These are phyloP conservation scores for Suillus decipiens DNA, from an alignment of 768 basidiomycete species.

Conservation along the genomic window DNA sequence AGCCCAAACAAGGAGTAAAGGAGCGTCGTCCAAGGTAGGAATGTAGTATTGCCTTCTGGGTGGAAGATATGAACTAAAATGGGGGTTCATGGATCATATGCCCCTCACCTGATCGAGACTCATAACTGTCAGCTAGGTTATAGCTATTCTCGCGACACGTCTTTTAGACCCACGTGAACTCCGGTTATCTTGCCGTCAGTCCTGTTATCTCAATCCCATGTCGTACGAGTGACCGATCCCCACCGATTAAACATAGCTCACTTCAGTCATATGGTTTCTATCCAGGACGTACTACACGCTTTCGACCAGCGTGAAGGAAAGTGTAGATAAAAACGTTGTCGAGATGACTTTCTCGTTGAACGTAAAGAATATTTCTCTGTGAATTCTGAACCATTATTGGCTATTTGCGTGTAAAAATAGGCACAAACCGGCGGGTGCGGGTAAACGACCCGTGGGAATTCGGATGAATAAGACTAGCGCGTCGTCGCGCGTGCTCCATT, in stretches of 20 bases:
- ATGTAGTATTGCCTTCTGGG: constrained; percentile 17
- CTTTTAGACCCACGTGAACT: constrained; percentile 28
- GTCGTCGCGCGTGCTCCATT: constrained; percentile 36
- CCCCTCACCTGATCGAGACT: constrained; percentile 14
- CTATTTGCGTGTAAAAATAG: constrained; percentile 19
- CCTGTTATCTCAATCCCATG: constrained; percentile 1
- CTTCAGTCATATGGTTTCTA: neutral
- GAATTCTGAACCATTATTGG: constrained; percentile 16
- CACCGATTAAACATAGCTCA: neutral
- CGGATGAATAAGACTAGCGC: constrained; percentile 40
- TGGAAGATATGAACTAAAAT: constrained; percentile 25
- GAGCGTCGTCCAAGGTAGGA: constrained; percentile 8
- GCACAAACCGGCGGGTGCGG: constrained; percentile 21
- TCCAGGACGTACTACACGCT: constrained; percentile 1
- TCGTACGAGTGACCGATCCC: neutral
- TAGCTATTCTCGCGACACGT: constrained; percentile 8
- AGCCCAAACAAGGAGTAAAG: constrained; percentile 11
- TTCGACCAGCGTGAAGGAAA: constrained; percentile 6
- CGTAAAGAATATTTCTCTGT: constrained; percentile 10
- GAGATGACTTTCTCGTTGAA: constrained; percentile 19
- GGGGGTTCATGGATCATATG: constrained; percentile 17
- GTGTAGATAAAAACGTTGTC: constrained; percentile 6
- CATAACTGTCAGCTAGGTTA: constrained; percentile 12
- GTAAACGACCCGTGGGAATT: constrained; percentile 33
- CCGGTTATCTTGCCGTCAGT: constrained; percentile 12